Conservation (phyloP, 768 basidiomycete species). For the Boletus rex-veris region DNA sequence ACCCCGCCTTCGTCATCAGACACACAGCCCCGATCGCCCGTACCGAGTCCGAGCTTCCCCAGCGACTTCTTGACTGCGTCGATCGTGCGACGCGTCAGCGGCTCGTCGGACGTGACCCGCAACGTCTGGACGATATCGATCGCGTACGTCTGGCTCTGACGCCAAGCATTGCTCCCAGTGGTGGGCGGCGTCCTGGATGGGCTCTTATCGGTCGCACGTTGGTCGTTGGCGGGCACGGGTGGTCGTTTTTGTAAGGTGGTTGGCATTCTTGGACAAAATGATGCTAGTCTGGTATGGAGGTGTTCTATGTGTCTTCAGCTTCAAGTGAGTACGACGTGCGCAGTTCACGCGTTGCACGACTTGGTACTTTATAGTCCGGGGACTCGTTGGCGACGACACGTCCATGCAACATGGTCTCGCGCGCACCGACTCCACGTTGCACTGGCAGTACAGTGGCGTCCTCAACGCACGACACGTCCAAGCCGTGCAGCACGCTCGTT, state of each 20-base stretch:
- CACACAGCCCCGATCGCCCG: conserved; percentile 28
- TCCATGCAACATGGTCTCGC: conserved; percentile 18
- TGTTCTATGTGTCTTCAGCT: not conserved
- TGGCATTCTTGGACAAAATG: conserved; percentile 9
- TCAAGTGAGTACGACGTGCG: not conserved
- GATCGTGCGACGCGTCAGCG: conserved; percentile 24
- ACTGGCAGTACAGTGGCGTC: conserved; percentile 1
- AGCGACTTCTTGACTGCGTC: conserved; percentile 31
- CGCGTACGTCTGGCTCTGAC: conserved; percentile 20
- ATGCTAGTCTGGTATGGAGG: not conserved
- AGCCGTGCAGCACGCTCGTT: conserved; percentile 14
- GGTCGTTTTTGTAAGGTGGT: conserved; percentile 19
- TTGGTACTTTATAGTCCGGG: conserved; percentile 19
- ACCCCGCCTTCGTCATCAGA: conserved; percentile 26
- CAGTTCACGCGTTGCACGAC: not conserved
- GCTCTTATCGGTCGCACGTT: conserved; percentile 15
- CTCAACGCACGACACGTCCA: conserved; percentile 17
- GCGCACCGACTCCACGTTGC: conserved; percentile 17
- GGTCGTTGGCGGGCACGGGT: conserved; percentile 4
- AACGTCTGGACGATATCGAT: conserved; percentile 31
- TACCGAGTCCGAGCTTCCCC: conserved; percentile 19
- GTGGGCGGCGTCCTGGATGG: not conserved
- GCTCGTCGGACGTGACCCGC: conserved; percentile 28
- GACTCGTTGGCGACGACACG: conserved; percentile 4
- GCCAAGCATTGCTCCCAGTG: not conserved